A percentile compares a stretch with the other conserved stretches of the same genome.
Conservation (phyloP, 495 filamentous ascomycete genomes). For the Xylaria cubensis region DNA sequence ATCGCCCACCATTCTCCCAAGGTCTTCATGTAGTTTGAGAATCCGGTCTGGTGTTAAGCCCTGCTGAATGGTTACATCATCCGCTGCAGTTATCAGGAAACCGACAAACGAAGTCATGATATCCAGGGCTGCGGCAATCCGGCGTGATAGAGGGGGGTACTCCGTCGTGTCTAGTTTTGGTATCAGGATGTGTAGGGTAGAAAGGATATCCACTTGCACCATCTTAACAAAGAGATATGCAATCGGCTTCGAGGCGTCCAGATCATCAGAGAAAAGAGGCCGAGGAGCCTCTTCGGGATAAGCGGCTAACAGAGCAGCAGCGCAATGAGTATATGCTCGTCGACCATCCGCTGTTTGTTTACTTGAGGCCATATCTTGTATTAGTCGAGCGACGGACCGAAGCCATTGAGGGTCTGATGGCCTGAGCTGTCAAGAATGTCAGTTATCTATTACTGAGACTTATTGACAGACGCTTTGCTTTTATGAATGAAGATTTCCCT, state of each 20-base stretch:
- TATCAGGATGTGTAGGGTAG: conserved; percentile 66
- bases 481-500: not conserved
- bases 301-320: conserved; percentile 58
- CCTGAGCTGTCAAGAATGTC: conserved; percentile 34
- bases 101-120: conserved; percentile 64
- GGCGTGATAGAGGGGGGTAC: conserved; percentile 56
- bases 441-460: not conserved
- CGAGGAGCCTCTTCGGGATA: conserved; percentile 52
- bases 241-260: conserved; percentile 55
- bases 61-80: conserved; percentile 41
- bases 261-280: conserved; percentile 55
- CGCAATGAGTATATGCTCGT: conserved; percentile 56
- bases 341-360: conserved; percentile 56
- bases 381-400: conserved; percentile 43
- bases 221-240: conserved; percentile 67
- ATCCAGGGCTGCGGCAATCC: conserved; percentile 65
- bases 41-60: conserved; percentile 59
- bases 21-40: conserved; percentile 62
- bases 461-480: not conserved
- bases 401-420: conserved; percentile 53
- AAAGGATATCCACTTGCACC: conserved; percentile 65
- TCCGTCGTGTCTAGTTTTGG: conserved; percentile 55
- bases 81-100: conserved; percentile 58
- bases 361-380: conserved; percentile 52
- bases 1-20: conserved; percentile 64